These are phyloP conservation scores for Ambrosiella beaveri DNA, from an alignment of 2,329 filamentous ascomycete genomes.

Conservation along the genomic window DNA sequence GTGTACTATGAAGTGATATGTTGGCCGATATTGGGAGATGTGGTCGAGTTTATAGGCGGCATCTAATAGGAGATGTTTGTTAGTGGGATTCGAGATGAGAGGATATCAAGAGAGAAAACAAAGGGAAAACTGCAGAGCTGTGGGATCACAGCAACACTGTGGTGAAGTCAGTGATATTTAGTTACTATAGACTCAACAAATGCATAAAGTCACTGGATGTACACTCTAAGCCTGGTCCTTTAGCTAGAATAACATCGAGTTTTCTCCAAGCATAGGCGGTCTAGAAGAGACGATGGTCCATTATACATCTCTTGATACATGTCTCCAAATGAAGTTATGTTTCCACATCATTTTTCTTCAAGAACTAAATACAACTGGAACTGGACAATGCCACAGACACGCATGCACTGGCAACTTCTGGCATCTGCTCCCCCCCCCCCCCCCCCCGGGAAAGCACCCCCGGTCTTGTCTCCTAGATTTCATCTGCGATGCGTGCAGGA, in stretches of 20 bases:
- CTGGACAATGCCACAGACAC: not conserved
- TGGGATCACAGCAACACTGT: not conserved
- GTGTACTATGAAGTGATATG: not conserved
- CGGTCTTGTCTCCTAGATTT: not conserved
- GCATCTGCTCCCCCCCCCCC: not conserved
- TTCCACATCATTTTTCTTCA: not conserved
- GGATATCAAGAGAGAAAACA: not conserved
- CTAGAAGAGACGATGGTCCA: not conserved
- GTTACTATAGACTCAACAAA: no score
- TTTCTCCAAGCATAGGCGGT: not conserved
- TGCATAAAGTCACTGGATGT: not conserved
- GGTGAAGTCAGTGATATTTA: not conserved
- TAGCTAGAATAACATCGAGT: not conserved
- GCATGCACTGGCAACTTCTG: not conserved
- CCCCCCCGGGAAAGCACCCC: not conserved
- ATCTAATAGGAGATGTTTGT: no score
- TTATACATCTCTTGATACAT: not conserved
- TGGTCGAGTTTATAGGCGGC: not conserved
- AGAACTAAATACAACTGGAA: not conserved
- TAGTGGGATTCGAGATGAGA: not conserved
- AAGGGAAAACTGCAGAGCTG: not conserved
- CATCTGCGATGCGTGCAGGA: not conserved
- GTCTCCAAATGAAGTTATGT: not conserved
- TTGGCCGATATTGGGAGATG: no score
- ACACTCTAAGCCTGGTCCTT: no score